Base-by-base conservation (phyloP, 169 alveolate species). In the Eimeria zaria region DNA sequence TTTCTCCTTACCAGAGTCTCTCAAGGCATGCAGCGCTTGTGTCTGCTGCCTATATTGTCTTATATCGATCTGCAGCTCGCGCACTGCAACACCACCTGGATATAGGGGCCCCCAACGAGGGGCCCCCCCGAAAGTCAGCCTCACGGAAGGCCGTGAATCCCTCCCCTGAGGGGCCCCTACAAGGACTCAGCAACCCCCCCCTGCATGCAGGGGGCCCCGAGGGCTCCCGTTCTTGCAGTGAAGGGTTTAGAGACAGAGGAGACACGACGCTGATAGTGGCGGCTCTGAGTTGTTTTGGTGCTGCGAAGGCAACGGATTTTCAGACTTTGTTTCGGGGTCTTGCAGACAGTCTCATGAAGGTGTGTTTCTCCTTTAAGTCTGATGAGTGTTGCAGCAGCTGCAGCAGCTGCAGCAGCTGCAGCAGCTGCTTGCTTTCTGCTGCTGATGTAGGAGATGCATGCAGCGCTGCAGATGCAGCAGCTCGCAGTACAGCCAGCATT, bases 291-390 rank as follows among this genome's bases (percentile, higher is more conserved):
- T 83, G 91, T 41, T 83, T 83, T 83, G 91, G 76, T 48, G 91
- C 91, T 33, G n/a, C 41, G 4, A 53, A 83, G 74, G 91, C 91
- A 9, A 41, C 74, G 30, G 91, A 46, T 14, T 83, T 83, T 55
- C 91, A 83, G 91, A 36, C 91, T 0, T 44, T 83, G 16, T 83
- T 83, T n/a, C 58, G 60, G 58, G 60, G 76, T 76, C 91, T 83
- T 64, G 74, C 74, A 22, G 91, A 83, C 55, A 30, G 48, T 9
- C 74, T 83, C 14, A 39, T 41, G 46, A 67, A 78, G 89, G 89
- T 78, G 27, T 27, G 18, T n/a, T 14, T 51, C 9, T 30, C 64
- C 27, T 8, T 41, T 24, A 27, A 20, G 74, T 7, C 74, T n/a
- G n/a, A n/a, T n/a, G n/a, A n/a, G n/a, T n/a, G n/a, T n/a, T n/a